A percentile compares a stretch with the other conserved stretches of the same genome.
Conservation (phyloP, 2,329 filamentous ascomycete species). For the Lizonia empirigonia region DNA sequence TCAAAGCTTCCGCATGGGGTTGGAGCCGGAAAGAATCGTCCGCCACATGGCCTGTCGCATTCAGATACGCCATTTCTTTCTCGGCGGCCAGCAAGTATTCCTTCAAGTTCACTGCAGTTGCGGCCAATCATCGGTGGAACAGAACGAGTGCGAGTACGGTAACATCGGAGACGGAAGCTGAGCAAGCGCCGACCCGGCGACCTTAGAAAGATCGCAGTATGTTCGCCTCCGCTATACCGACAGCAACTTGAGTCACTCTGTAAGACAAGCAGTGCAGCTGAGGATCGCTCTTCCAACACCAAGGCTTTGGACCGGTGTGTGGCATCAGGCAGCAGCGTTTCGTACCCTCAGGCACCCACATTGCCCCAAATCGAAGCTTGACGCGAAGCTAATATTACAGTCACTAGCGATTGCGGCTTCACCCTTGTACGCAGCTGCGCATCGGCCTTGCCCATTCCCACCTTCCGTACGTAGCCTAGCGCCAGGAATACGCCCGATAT, state of each 20-base stretch:
- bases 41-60: conserved; percentile 1
- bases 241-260: not conserved
- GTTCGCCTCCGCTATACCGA: not conserved
- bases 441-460: too few relatives aligned
- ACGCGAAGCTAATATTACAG: not conserved
- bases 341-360: not conserved
- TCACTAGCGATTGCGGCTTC: too few relatives aligned
- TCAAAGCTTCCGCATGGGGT: not conserved
- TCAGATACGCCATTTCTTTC: not conserved
- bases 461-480: too few relatives aligned
- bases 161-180: conserved; percentile 6
- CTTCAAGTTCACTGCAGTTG: not conserved
- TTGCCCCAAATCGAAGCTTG: not conserved
- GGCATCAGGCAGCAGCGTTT: conserved; percentile 1
- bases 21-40: not conserved
- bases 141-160: not conserved
- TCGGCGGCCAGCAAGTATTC: conserved; percentile 1
- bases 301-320: not conserved
- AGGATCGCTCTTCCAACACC: not conserved
- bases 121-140: not conserved
- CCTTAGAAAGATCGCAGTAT: not conserved
- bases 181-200: conserved; percentile 1
- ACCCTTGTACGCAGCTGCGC: too few relatives aligned
- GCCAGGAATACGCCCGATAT: too few relatives aligned
- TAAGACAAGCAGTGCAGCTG: not conserved